Percentiles rank a stretch among this genome's conserved stretches.
These are phyloP conservation scores for Starmerella kuoi DNA, from an alignment of 805 yeast genomes.

Conservation along the genomic window DNA sequence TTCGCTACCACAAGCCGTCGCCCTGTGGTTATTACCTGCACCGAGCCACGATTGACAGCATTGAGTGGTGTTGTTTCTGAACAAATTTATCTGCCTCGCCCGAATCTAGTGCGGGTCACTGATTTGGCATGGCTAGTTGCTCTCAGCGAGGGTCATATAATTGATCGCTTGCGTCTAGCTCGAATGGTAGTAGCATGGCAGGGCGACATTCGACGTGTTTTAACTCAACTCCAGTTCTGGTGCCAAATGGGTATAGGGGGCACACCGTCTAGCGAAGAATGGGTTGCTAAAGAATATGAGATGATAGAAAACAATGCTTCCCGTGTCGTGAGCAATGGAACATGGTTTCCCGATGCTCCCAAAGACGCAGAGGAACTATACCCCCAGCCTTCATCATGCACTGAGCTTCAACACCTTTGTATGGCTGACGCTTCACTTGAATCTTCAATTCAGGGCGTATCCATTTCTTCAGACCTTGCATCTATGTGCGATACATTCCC, in stretches of 20 bases:
- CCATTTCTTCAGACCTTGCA: constrained; percentile 2
- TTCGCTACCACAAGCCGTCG: constrained; percentile 49
- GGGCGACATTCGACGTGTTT: constrained; percentile 26
- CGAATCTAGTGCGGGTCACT: constrained; percentile 13
- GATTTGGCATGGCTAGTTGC: constrained; percentile 28
- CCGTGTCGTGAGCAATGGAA: constrained; percentile 22
- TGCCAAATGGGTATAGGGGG: constrained; percentile 30
- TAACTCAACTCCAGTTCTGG: constrained; percentile 28
- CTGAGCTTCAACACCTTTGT: neutral
- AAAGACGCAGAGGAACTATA: neutral
- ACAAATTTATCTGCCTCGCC: constrained; percentile 1
- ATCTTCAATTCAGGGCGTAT: neutral
- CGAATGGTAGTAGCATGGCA: constrained; percentile 13
- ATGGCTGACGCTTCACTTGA: too few relatives aligned
- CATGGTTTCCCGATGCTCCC: constrained; percentile 10
- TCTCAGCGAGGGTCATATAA: constrained; percentile 29
- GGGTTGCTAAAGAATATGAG: constrained; percentile 24
- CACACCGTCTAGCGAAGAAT: constrained; percentile 25
- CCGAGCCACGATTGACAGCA: constrained; percentile 29
- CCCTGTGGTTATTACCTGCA: constrained; percentile 60
- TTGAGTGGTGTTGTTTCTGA: constrained; percentile 5
- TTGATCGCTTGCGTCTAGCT: constrained; percentile 20
- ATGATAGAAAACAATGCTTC: neutral
- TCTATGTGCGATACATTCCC: neutral
- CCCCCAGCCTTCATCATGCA: neutral